These are phyloP conservation scores for Amanita jacksonii DNA, from an alignment of 768 basidiomycete genomes.

Conservation along the genomic window DNA sequence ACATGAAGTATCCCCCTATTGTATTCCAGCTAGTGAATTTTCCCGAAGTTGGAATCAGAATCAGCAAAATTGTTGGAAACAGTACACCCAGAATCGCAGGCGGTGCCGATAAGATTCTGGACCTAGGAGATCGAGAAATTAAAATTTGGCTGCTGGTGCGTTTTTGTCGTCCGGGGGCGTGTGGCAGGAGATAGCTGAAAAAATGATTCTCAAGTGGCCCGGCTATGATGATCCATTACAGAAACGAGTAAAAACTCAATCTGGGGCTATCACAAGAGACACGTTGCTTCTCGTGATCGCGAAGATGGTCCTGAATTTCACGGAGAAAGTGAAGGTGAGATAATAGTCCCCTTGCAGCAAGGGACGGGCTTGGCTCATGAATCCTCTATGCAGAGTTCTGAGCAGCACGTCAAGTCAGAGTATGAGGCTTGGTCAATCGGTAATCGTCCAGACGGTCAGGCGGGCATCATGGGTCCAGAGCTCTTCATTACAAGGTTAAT, in stretches of 20 bases:
- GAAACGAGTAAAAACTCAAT: conserved; percentile 27
- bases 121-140: conserved; percentile 10
- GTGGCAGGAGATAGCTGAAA: neutral
- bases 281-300: conserved; percentile 23
- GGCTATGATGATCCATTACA: conserved; percentile 32
- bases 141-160: conserved; percentile 7
- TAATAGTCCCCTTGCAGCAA: neutral
- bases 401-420: conserved; percentile 23
- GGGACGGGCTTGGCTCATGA: neutral
- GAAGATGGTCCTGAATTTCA: conserved; percentile 21
- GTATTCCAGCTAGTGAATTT: conserved; percentile 19
- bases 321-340: conserved; percentile 22
- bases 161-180: neutral
- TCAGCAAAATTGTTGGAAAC: conserved; percentile 18
- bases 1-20: conserved; percentile 18
- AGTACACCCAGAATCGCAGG: conserved; percentile 14
- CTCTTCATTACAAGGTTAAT: conserved; percentile 29
- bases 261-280: conserved; percentile 21
- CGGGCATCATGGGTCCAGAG: conserved; percentile 19
- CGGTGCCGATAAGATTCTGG: conserved; percentile 15
- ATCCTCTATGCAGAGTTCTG: conserved; percentile 14
- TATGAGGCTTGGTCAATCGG: conserved; percentile 29
- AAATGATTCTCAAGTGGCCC: conserved; percentile 30
- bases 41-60: conserved; percentile 22
- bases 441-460: conserved; percentile 10